Conservation (phyloP, 2,329 filamentous ascomycete genomes). For the Aurifilum marmelostoma region DNA sequence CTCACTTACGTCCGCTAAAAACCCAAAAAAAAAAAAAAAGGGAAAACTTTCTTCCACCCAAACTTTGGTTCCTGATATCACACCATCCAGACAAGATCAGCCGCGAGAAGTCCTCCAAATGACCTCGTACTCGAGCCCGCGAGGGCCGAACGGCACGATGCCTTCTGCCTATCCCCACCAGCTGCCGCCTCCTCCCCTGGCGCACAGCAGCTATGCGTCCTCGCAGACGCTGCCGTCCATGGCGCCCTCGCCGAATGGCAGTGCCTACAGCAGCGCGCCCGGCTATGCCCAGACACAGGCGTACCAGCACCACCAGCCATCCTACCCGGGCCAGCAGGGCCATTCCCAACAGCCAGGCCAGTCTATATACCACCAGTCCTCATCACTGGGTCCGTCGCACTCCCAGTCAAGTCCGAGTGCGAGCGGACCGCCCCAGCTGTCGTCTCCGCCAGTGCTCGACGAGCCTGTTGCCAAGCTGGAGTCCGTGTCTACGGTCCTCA, state of each 20-base stretch:
- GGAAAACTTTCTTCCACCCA: not conserved
- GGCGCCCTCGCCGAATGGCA: conserved; percentile 27
- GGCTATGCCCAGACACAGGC: conserved; percentile 24
- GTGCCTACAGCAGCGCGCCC: conserved; percentile 16
- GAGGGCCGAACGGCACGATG: conserved; percentile 27
- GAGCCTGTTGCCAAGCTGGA: conserved; percentile 16
- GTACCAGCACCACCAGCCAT: conserved; percentile 27
- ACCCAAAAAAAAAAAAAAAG: not conserved
- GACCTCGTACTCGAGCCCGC: conserved; percentile 27
- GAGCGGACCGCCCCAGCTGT: conserved; percentile 20
- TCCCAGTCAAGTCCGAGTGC: conserved; percentile 21
- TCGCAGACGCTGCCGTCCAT: conserved; percentile 27
- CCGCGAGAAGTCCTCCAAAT: conserved; percentile 5
- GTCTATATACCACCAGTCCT: conserved; percentile 25
- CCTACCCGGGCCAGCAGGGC: conserved; percentile 27
- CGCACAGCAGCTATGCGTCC: conserved; percentile 22
- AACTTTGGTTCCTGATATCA: not conserved
- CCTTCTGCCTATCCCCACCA: conserved; percentile 27
- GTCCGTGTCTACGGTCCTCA: conserved; percentile 26
- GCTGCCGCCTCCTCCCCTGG: conserved; percentile 24
- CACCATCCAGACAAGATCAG: not conserved
- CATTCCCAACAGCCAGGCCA: conserved; percentile 24
- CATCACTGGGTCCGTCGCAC: conserved; percentile 16
- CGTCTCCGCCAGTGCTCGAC: conserved; percentile 12
- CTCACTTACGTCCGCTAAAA: not conserved